Base-by-base conservation (phyloP, 139 green algal genomes). In the Tetraselmis chui region DNA sequence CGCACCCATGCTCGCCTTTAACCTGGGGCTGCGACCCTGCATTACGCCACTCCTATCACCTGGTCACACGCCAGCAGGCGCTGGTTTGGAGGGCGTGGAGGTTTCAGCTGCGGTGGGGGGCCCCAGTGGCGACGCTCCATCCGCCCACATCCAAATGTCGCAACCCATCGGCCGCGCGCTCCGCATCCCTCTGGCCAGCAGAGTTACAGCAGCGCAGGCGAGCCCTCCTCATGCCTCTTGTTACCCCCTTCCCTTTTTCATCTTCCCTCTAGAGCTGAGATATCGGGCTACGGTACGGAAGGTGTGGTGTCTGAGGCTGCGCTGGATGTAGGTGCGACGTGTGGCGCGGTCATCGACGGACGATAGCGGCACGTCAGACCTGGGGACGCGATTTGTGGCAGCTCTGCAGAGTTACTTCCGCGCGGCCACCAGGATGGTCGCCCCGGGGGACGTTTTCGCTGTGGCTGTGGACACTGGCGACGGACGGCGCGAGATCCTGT, bases 11-110 rank as follows among this genome's bases (percentile, higher is more conserved):
- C n/a, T 89, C 2, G 85, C 88, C 1, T 77, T 87, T 79, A 91
- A 91, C 59, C 80, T 91, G 30, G 84, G 84, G n/a, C 59, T 91
- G 30, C 76, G 74, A 1, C 75, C 79, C 67, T 81, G 88, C 58
- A 79, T 91, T 58, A 25, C 59, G 45, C 84, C 83, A 0, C 85
- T 90, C 74, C 77, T 87, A 45, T 22, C n/a, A 24, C 76, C 32
- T 1, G 74, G 5, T n/a, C 22, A 31, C 80, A 58, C 25, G 24
- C 31, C 11, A 11, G 75, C 30, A 1, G 74, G 74, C 28, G 77
- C 29, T 45, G 28, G 80, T 45, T 32, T 80, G n/a, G 32, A 85
- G 59, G 26, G 28, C n/a, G 80, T 87, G 18, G 75, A 87, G 67
- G 1, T n/a, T 1, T 29, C 80, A 27, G 80, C 79, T 77, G 80